These are phyloP conservation scores for Mallotus nudiflorus DNA, from an alignment of 345 rosid species.

Conservation along the genomic window DNA sequence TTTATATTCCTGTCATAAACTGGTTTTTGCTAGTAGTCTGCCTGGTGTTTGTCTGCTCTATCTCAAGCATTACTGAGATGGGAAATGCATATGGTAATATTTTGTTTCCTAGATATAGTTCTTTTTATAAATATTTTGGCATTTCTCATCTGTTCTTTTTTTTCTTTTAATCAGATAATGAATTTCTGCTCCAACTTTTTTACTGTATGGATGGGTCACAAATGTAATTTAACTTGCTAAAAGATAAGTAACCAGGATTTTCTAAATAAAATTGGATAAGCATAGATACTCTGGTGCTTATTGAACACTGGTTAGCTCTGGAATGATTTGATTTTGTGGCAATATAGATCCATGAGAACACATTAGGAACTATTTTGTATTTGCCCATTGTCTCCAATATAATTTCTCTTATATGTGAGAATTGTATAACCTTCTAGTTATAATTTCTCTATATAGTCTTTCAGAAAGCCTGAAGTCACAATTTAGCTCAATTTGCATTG, in stretches of 20 bases:
- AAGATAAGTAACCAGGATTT: too few species aligned
- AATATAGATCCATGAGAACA: not conserved
- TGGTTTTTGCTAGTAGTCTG: slow-evolving; percentile 95
- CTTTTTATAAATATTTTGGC: not conserved
- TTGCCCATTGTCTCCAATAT: too few species aligned
- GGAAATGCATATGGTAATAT: slow-evolving; percentile 97
- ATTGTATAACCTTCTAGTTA: not conserved
- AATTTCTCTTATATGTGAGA: too few species aligned
- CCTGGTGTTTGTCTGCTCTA: slow-evolving; percentile 73
- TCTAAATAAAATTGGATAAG: too few species aligned
- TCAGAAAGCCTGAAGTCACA: not conserved
- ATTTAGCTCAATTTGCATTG: not conserved
- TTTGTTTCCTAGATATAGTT: slow-evolving; percentile 19
- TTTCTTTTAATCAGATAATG: not conserved
- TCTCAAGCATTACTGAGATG: slow-evolving; percentile 80
- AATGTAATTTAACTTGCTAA: too few species aligned
- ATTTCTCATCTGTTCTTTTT: not conserved
- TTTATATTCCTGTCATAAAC: slow-evolving; percentile 97
- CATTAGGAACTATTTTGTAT: not conserved
- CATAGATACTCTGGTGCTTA: not conserved
- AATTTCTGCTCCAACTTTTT: not conserved
- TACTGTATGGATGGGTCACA: not conserved
- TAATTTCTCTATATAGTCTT: not conserved
- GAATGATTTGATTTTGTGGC: not conserved
- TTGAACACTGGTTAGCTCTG: not conserved